Evolutionary conservation across 176 grass and related monocot genomes (phyloP), one percentile per base, ranked within the genome.

Genomic region (Saccharum officinarum): DNA sequence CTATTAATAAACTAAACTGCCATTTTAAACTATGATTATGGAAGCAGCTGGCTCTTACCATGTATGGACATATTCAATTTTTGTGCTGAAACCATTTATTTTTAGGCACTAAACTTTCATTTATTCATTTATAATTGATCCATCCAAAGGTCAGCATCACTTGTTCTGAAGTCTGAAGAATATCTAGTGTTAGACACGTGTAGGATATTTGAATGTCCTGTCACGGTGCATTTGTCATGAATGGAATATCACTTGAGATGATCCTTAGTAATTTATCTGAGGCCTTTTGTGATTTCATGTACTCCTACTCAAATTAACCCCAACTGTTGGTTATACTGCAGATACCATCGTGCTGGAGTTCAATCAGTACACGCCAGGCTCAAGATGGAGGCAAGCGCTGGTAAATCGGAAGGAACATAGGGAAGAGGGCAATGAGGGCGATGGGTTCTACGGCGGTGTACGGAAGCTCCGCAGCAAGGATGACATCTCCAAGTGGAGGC

Each of bases 371-470:
- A 94, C 89, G 7, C 86, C 81, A 4, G 97, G 97, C 66, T 96
- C 97, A 64, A 95, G 92, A 89, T 98, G 97, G 97, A 92, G 97
- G 78, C 86, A 83, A 33, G 66, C 93, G 55, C 55, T 86, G 62
- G 76, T 98, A 10, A 92, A 83, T 40, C 73, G 97, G 39, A 96
- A 89, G 82, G 81, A 88, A 69, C 91, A 95, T 82, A 91, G 76
- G 70, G 97, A 98, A 81, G 91, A 94, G 82, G 97, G 91, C 36
- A 96, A 96, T 0, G 97, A 95, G 81, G 91, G 86, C 0, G 97
- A 96, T 1, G 97, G 97, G 25, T 98, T 98, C 57, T 98, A 98
- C 8, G 97, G 97, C 36, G 97, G 97, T 10, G 80, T 98, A 79
- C 77, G 97, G 83, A 98, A 89, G 82, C 88, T 98, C 30, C 79